Percentiles rank a stretch among this genome's conserved stretches.
These are phyloP conservation scores for Diplodia sapinea DNA, from an alignment of 2,329 filamentous ascomycete genomes.

Conservation along the genomic window DNA sequence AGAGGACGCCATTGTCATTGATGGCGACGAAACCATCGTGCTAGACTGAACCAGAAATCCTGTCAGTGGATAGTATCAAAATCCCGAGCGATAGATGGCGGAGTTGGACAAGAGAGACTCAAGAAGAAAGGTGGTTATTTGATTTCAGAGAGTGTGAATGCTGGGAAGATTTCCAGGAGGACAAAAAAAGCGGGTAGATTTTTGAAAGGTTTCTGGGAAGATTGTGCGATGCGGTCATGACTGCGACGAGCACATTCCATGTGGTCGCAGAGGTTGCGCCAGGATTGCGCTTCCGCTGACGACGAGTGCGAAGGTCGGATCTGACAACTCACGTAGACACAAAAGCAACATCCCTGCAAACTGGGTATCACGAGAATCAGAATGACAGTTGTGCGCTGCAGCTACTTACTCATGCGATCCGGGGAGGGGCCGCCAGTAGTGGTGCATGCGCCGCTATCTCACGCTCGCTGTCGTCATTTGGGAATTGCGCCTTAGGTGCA, in stretches of 20 bases:
- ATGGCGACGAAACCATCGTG: not conserved
- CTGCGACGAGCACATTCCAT: no score
- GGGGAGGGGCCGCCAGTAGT: not conserved
- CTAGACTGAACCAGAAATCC: not conserved
- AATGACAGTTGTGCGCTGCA: not conserved
- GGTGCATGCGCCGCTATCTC: not conserved
- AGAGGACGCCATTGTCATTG: not conserved
- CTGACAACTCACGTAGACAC: constrained; percentile 1
- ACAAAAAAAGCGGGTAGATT: no score
- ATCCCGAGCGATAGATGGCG: no score
- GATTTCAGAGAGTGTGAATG: no score
- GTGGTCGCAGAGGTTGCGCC: no score
- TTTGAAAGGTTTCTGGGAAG: no score
- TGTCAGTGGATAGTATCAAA: no score
- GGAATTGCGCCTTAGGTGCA: not conserved
- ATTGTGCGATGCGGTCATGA: no score
- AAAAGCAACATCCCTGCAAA: not conserved
- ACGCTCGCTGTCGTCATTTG: constrained; percentile 14
- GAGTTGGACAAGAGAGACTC: no score
- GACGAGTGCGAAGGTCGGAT: not conserved
- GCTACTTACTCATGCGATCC: not conserved
- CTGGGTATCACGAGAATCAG: not conserved
- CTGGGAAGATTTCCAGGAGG: no score
- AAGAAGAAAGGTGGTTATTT: no score
- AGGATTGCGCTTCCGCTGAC: not conserved